phyloP scores from a whole-genome alignment of 2,329 filamentous ascomycete species.

The Trichoderma lentiforme region DNA sequence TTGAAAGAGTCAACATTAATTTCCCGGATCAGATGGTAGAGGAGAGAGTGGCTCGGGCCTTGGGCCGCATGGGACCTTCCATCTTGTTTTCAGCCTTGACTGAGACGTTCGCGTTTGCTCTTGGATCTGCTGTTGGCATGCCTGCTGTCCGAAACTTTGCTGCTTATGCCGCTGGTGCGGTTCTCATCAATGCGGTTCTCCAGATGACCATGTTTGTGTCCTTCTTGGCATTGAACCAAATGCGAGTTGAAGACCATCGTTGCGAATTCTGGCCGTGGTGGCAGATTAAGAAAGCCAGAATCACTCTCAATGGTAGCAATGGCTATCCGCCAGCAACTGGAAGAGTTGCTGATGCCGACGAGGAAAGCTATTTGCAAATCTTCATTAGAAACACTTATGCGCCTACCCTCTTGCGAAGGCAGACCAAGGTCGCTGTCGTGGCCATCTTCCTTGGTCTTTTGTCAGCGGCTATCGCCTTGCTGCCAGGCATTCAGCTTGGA shows the following conservation, averaged over 20 bases:
- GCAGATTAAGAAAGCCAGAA: constrained; percentile 69
- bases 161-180: constrained; percentile 90
- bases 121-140: constrained; percentile 95
- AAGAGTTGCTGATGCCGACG: constrained; percentile 69
- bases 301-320: constrained; percentile 59
- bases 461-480: constrained; percentile 76
- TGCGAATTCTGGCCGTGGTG: constrained; percentile 92
- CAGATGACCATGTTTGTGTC: constrained; percentile 98
- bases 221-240: constrained; percentile 85
- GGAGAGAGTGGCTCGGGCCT: constrained; percentile 76
- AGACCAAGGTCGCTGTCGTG: constrained; percentile 72
- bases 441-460: constrained; percentile 84
- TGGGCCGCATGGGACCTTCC: constrained; percentile 96
- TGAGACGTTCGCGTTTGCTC: constrained; percentile 87
- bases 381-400: constrained; percentile 93
- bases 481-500: constrained; percentile 81
- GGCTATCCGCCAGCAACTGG: constrained; percentile 53
- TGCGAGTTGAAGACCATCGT: constrained; percentile 80
- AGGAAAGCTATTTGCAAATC: constrained; percentile 77
- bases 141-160: constrained; percentile 97
- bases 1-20: constrained; percentile 89
- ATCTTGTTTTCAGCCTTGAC: constrained; percentile 94
- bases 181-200: constrained; percentile 93
- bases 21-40: constrained; percentile 87
- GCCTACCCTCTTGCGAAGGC: constrained; percentile 73